phyloP scores from a whole-genome alignment of 345 rosid species.

The Hibiscus tridactylites region DNA sequence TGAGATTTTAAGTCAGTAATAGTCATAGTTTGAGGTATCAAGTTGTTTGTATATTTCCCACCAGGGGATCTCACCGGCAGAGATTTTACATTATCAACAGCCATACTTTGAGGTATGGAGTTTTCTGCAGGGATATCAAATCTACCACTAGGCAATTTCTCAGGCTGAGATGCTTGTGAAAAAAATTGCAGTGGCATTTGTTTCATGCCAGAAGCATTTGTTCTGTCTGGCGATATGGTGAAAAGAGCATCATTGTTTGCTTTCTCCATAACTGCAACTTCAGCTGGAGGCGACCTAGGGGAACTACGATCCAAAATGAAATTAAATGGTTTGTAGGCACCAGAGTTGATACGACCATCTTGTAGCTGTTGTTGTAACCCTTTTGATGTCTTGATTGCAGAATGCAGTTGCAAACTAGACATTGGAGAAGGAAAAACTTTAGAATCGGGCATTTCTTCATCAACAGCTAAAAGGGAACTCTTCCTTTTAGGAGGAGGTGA shows the following conservation, averaged over 20 bases:
- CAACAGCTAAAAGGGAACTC: conserved; percentile 22
- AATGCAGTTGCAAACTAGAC: conserved; percentile 18
- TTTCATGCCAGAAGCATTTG: conserved; percentile 25
- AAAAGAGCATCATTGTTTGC: conserved; percentile 19
- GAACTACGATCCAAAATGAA: conserved; percentile 29
- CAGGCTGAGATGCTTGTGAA: conserved; percentile 22
- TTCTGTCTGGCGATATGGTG: conserved; percentile 26
- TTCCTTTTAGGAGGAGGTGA: conserved; percentile 28
- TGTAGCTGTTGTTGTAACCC: conserved; percentile 27
- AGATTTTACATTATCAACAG: conserved; percentile 18
- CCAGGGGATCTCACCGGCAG: conserved; percentile 7
- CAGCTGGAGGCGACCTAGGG: conserved; percentile 28
- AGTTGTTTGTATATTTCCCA: conserved; percentile 21
- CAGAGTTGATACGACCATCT: conserved; percentile 20
- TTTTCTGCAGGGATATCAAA: conserved; percentile 18
- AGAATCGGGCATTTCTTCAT: conserved; percentile 42
- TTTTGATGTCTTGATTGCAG: conserved; percentile 22
- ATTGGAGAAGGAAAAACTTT: conserved; percentile 30
- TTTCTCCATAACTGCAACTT: conserved; percentile 27
- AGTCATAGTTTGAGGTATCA: conserved; percentile 15
- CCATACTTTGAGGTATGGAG: conserved; percentile 16
- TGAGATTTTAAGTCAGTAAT: conserved; percentile 14
- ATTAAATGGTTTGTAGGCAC: conserved; percentile 28
- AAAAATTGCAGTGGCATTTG: conserved; percentile 23
- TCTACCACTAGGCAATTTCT: conserved; percentile 15